phyloP scores from a whole-genome alignment of 306 rosid species.

The Notholithocarpus densiflorus region DNA sequence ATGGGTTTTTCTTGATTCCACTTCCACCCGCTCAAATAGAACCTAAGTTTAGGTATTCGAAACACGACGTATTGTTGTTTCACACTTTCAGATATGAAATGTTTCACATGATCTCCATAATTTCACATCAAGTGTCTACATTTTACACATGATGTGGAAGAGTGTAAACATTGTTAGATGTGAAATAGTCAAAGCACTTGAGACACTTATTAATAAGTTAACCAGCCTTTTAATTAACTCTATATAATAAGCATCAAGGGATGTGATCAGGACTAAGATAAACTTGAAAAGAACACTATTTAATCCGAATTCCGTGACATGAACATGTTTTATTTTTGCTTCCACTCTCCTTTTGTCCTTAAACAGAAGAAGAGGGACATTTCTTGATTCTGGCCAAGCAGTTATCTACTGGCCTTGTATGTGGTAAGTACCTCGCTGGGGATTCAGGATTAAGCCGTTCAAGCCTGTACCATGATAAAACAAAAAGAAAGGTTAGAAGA shows the following conservation, averaged over 20 bases:
- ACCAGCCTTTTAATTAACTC: too few species aligned
- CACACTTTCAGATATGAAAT: too few species aligned
- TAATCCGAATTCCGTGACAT: neutral
- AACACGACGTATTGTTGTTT: too few species aligned
- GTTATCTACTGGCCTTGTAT: constrained; percentile 42
- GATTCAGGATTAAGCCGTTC: constrained; percentile 32
- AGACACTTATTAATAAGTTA: too few species aligned
- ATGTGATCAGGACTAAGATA: neutral
- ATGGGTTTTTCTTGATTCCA: neutral
- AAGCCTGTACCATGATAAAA: constrained; percentile 20
- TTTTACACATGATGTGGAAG: too few species aligned
- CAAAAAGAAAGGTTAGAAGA: neutral
- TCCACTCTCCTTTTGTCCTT: neutral
- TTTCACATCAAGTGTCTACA: neutral
- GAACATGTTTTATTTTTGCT: neutral
- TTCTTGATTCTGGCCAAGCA: constrained; percentile 46
- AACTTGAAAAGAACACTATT: neutral
- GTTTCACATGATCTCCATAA: neutral
- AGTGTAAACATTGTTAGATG: too few species aligned
- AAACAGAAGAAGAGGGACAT: neutral
- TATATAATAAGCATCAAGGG: too few species aligned
- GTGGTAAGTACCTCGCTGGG: constrained; percentile 35
- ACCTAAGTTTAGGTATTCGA: neutral
- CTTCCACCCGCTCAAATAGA: neutral
- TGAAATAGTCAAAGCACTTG: too few species aligned